Percentiles rank a stretch among this genome's conserved stretches.
These are phyloP conservation scores for Apiospora hydei DNA, from an alignment of 2,329 filamentous ascomycete species.

Conservation along the genomic window DNA sequence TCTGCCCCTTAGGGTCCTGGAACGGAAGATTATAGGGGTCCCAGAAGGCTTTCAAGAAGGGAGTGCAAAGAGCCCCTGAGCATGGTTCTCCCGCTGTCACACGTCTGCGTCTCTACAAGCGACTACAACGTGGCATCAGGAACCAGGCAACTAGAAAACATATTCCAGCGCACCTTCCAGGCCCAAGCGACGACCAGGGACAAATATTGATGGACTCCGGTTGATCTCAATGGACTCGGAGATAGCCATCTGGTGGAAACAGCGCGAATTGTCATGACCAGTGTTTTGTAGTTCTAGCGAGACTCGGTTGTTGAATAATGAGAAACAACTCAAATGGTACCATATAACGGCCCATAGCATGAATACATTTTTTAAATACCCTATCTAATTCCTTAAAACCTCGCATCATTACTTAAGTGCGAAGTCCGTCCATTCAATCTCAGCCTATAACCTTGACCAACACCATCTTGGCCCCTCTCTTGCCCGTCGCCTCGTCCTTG, in stretches of 20 bases:
- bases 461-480: slow-evolving; percentile 86
- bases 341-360: neutral
- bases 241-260: neutral
- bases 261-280: neutral
- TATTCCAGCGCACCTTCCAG: too few species aligned
- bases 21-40: neutral
- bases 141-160: neutral
- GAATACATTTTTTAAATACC: neutral
- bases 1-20: neutral
- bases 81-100: neutral
- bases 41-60: neutral
- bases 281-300: neutral
- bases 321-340: neutral
- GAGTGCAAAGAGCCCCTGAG: neutral
- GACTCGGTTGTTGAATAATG: neutral
- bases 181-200: neutral
- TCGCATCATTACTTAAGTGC: neutral
- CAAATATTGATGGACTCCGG: neutral
- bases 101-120: neutral
- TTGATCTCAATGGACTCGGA: neutral
- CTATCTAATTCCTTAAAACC: neutral
- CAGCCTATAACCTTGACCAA: slow-evolving; percentile 50
- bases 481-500: slow-evolving; percentile 94
- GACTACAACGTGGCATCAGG: neutral
- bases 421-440: neutral